phyloP scores from a whole-genome alignment of 2,329 filamentous ascomycete genomes.

The Didymella pomorum region DNA sequence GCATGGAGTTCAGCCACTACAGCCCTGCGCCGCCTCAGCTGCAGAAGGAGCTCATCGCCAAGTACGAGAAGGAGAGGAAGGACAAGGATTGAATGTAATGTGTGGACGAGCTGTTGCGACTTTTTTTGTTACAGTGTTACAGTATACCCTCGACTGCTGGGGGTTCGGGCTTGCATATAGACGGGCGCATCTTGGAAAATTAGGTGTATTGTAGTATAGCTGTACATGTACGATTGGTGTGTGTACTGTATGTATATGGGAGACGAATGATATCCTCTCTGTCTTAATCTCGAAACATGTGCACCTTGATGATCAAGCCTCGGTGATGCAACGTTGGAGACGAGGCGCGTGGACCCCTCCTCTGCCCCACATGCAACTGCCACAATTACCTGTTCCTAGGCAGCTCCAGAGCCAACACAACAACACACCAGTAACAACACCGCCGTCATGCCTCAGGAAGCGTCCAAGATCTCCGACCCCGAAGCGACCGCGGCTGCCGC shows the following conservation, averaged over 20 bases:
- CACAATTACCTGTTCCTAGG: constrained; percentile 21
- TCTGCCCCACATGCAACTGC: constrained; percentile 17
- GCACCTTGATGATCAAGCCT: constrained; percentile 4
- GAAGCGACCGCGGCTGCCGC: constrained; percentile 58
- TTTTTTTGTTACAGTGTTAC: constrained; percentile 10
- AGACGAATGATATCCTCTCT: constrained; percentile 29
- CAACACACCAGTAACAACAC: constrained; percentile 20
- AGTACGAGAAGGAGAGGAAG: constrained; percentile 71
- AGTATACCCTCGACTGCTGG: constrained; percentile 7
- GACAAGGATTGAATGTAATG: constrained; percentile 65
- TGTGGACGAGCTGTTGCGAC: background rate
- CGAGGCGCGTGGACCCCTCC: constrained; percentile 9
- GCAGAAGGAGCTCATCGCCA: constrained; percentile 78
- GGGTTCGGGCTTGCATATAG: constrained; percentile 32
- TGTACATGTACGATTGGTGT: constrained; percentile 32
- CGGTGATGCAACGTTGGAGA: background rate
- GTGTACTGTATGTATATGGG: constrained; percentile 10
- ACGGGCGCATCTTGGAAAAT: constrained; percentile 28
- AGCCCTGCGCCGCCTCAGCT: constrained; percentile 84
- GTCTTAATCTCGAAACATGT: background rate
- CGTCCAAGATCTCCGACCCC: constrained; percentile 69
- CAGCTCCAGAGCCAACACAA: constrained; percentile 18
- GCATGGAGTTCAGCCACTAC: constrained; percentile 99
- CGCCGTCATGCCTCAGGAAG: constrained; percentile 54
- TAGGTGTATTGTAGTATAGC: constrained; percentile 17